These are phyloP conservation scores for Tripterygium wilfordii DNA, from an alignment of 177 flowering plant species.

Conservation along the genomic window DNA sequence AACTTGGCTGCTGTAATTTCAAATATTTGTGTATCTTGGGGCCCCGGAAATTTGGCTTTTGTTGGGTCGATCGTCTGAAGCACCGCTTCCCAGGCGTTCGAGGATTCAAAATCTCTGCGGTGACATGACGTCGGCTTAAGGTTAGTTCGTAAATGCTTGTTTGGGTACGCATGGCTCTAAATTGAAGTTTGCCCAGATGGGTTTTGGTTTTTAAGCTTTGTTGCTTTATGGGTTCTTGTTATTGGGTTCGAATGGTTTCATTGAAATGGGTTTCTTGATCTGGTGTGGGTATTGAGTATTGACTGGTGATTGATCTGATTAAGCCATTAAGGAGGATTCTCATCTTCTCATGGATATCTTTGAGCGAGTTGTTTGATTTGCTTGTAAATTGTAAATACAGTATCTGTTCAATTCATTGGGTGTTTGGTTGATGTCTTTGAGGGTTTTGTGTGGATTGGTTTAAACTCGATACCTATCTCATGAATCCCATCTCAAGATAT, in stretches of 20 bases:
- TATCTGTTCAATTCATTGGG: conserved; percentile 8
- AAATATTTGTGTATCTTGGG: no score
- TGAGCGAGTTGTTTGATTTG: conserved; percentile 1
- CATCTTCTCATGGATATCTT: background rate
- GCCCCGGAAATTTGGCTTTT: no score
- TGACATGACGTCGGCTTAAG: background rate
- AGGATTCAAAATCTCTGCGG: background rate
- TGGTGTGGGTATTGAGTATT: background rate
- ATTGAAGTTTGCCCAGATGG: conserved; percentile 1
- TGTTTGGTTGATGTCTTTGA: conserved; percentile 1
- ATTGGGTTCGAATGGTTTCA: background rate
- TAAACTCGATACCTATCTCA: no score
- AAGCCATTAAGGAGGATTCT: no score
- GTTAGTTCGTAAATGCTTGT: conserved; percentile 5
- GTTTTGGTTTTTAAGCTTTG: background rate
- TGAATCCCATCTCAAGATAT: no score
- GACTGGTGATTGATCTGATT: background rate
- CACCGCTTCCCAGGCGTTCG: conserved; percentile 1
- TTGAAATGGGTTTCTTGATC: background rate
- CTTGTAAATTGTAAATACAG: conserved; percentile 3
- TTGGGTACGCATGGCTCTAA: background rate
- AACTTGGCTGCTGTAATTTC: no score
- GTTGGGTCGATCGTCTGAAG: background rate
- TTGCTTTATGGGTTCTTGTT: background rate
- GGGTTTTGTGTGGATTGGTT: conserved; percentile 7